Conservation (phyloP, 208 protist species). For the Acanthamoeba royreba region DNA sequence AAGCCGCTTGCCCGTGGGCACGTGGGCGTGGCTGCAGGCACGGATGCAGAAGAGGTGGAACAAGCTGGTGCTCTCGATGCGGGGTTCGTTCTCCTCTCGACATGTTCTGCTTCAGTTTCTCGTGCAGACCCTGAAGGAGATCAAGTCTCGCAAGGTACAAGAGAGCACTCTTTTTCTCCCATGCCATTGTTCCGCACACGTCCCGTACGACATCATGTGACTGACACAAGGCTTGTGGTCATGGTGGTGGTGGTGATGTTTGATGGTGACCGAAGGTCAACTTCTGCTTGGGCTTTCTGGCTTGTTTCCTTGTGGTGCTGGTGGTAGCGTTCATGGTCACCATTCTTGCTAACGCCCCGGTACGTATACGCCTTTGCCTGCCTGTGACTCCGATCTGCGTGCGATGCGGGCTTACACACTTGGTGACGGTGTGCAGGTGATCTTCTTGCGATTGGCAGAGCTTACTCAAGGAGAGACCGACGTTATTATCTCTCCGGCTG, state of each 20-base stretch:
- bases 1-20: background rate
- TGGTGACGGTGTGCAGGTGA: conserved; percentile 45
- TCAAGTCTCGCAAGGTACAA: background rate
- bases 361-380: background rate
- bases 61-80: background rate
- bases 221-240: too few species aligned
- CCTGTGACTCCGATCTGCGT: background rate
- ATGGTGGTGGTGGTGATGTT: too few species aligned
- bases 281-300: conserved; percentile 10
- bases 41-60: background rate
- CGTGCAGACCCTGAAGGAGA: background rate
- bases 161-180: background rate
- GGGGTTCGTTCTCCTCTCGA: background rate
- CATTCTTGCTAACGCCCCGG: conserved; percentile 15
- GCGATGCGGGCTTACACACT: background rate
- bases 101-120: background rate
- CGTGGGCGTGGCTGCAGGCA: background rate
- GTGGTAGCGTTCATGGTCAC: conserved; percentile 33
- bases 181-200: too few species aligned
- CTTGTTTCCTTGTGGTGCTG: conserved; percentile 44
- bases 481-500: background rate
- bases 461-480: conserved; percentile 54
- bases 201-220: too few species aligned
- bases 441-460: conserved; percentile 69
- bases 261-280: background rate